Percentiles rank a stretch among this genome's conserved stretches.
These are phyloP conservation scores for Aspergillus japonicus DNA, from an alignment of 2,329 filamentous ascomycete species.

Conservation along the genomic window DNA sequence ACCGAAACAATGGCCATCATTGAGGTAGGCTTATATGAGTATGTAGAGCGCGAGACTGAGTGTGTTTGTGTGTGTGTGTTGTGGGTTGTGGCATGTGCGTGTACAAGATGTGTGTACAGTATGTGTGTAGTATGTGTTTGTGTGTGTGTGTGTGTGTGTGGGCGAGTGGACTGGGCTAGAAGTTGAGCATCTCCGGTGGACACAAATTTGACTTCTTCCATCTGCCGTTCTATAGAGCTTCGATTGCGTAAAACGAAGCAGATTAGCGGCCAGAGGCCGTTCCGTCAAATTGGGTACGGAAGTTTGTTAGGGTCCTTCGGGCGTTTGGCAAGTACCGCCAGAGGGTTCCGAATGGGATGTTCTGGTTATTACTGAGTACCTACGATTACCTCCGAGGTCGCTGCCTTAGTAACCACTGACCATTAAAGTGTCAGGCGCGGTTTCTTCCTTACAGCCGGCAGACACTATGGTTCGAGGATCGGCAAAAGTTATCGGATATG, in stretches of 20 bases:
- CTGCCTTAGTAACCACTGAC: neutral
- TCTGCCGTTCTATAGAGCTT: conserved; percentile 24
- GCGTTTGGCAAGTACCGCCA: neutral
- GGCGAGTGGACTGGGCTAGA: neutral
- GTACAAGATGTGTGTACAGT: too few relatives aligned
- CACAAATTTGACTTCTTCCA: conserved; percentile 27
- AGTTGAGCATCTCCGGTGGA: conserved; percentile 10
- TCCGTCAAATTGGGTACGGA: conserved; percentile 19
- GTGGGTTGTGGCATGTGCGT: too few relatives aligned
- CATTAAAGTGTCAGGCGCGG: neutral
- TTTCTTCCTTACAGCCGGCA: conserved; percentile 5
- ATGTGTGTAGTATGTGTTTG: too few relatives aligned
- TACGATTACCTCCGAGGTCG: too few relatives aligned
- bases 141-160: neutral
- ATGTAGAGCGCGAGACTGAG: too few relatives aligned
- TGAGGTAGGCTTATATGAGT: too few relatives aligned
- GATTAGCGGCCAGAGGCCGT: conserved; percentile 15
- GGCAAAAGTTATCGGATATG: neutral
- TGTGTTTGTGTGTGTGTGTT: too few relatives aligned
- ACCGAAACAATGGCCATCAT: neutral
- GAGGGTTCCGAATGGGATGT: neutral
- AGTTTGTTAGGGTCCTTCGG: conserved; percentile 7
- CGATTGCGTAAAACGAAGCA: conserved; percentile 20
- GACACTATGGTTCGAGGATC: neutral
- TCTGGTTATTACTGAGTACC: neutral